phyloP scores from a whole-genome alignment of 352 stramenopile species.

The Phytophthora pini region DNA sequence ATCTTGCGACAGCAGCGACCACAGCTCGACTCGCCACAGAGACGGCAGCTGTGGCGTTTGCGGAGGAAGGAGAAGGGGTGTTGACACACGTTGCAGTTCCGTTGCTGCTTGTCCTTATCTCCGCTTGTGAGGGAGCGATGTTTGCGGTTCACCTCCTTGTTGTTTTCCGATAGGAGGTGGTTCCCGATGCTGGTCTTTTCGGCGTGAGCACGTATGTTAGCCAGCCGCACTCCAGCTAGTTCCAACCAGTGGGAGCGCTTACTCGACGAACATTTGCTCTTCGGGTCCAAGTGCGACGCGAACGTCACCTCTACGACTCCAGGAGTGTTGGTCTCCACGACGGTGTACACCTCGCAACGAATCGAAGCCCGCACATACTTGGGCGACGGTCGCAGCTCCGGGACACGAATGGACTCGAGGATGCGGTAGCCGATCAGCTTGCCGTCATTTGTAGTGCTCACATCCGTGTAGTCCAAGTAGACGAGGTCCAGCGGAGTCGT shows the following conservation, averaged over 20 bases:
- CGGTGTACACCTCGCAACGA: constrained; percentile 82
- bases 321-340: constrained; percentile 67
- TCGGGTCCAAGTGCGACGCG: constrained; percentile 81
- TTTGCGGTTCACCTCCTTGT: constrained; percentile 38
- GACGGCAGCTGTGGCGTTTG: constrained; percentile 77
- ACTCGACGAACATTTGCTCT: constrained; percentile 72
- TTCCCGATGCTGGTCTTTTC: constrained; percentile 77
- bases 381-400: constrained; percentile 53
- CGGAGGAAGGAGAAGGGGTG: constrained; percentile 76
- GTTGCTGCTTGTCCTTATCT: constrained; percentile 51
- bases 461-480: constrained; percentile 87
- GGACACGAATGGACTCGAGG: constrained; percentile 82
- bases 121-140: constrained; percentile 45
- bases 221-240: constrained; percentile 55
- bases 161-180: constrained; percentile 51
- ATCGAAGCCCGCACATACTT: constrained; percentile 80
- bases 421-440: constrained; percentile 81
- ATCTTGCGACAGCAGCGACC: constrained; percentile 79
- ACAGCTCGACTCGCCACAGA: constrained; percentile 75
- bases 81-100: constrained; percentile 73
- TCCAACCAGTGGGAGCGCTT: constrained; percentile 72
- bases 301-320: constrained; percentile 88
- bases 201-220: constrained; percentile 65
- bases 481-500: constrained; percentile 71
- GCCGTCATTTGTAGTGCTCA: constrained; percentile 62